A percentile compares a stretch with the other conserved stretches of the same genome.
These are phyloP conservation scores for Iris pallida DNA, from an alignment of 116 monocot genomes.

Conservation along the genomic window DNA sequence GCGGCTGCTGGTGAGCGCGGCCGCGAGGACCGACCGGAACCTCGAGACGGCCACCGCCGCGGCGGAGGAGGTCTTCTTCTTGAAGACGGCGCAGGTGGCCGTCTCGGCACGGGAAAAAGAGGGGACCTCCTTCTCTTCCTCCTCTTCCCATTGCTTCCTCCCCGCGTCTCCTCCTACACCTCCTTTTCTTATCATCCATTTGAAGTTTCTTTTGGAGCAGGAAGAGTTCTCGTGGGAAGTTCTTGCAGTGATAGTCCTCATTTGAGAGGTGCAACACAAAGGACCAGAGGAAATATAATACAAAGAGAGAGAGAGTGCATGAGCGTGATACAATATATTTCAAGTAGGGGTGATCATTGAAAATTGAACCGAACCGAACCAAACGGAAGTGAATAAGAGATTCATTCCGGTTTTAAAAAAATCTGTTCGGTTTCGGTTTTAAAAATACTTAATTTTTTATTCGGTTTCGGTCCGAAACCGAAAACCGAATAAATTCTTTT, in stretches of 20 bases:
- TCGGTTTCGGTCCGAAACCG: too few species aligned
- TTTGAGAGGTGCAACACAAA: not conserved
- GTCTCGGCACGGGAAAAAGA: not conserved
- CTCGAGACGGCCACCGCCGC: slow-evolving; percentile 15
- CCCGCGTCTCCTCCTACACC: not conserved
- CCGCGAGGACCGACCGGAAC: slow-evolving; percentile 19
- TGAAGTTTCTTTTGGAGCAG: slow-evolving; percentile 5
- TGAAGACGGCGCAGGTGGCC: not conserved
- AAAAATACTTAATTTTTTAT: too few species aligned
- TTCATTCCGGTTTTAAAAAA: too few species aligned
- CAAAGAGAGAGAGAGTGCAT: too few species aligned
- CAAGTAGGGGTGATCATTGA: too few species aligned
- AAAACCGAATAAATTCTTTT: too few species aligned
- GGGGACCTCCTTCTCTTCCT: not conserved
- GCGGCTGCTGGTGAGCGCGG: slow-evolving; percentile 11
- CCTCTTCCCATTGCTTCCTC: slow-evolving; percentile 3
- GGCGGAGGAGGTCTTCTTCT: not conserved
- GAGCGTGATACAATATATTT: too few species aligned
- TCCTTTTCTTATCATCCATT: not conserved
- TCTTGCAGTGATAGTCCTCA: not conserved
- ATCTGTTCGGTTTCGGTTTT: too few species aligned
- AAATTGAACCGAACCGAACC: too few species aligned
- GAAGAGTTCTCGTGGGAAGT: not conserved
- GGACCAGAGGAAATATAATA: too few species aligned
- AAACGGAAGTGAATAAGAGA: too few species aligned